Base-by-base conservation (phyloP, 306 rosid genomes). In the Leucaena leucocephala region DNA sequence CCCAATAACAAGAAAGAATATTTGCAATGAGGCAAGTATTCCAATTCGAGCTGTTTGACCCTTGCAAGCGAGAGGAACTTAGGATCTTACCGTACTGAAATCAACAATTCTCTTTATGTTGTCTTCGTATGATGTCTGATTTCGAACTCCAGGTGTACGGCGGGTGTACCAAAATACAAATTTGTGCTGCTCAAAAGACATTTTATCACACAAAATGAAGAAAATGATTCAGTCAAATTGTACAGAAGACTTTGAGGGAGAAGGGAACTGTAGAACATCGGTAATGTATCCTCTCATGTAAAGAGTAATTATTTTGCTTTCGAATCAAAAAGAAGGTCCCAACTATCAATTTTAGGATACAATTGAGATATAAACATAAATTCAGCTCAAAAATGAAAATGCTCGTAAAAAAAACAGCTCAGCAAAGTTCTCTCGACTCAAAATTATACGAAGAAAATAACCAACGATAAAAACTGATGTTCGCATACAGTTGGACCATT, bases 161-260 rank as follows among this genome's bases (percentile, higher is more conserved):
- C 98, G 98, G 21, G 98, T 95, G 90, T 92, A 95, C 98, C 98
- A 92, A 68, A 92, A 86, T 36, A 89, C 90, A 83, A 95, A 89
- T 63, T 92, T 95, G 83, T 83, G 76, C 98, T 94, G 86, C 58
- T 52, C 74, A 75, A 5, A 3, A 52, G 15, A 81, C 82, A 80
- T 52, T 21, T 67, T 55, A 27, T 54, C 75, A 16, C 54, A 82
- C 45, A 75, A 67, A 68, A 70, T 44, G 27, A 73, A 72, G 70
- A 59, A 27, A 74, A 74, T 64, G 65, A 67, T 43, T 46, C 39
- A 42, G 70, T 49, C 73, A 66, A 82, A n/a, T 68, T 38, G 35
- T 71, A 55, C 78, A 7, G n/a, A 64, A 17, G 64, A 34, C 49
- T 39, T 61, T 39, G 48, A 43, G 48, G 1, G 33, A 7, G 46